A percentile compares a stretch with the other conserved stretches of the same genome.
phyloP scores from a whole-genome alignment of 768 basidiomycete genomes.

The Naganishia antarctica region DNA sequence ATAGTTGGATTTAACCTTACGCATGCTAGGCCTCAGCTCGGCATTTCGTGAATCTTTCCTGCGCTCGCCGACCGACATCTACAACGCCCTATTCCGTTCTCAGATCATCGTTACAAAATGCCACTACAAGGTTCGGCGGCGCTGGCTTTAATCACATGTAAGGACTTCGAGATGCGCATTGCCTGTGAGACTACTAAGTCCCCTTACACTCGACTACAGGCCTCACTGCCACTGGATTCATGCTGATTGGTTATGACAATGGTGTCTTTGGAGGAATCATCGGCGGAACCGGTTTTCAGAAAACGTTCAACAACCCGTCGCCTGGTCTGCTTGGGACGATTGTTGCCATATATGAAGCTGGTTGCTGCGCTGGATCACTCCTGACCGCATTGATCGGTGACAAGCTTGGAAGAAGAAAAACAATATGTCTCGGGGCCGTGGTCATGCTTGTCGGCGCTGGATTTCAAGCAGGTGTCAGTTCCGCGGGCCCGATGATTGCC shows the following conservation, averaged over 20 bases:
- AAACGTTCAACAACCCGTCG: slow-evolving; percentile 27
- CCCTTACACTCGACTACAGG: not conserved
- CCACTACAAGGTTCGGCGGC: slow-evolving; percentile 1
- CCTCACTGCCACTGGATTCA: slow-evolving; percentile 2
- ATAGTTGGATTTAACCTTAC: no score
- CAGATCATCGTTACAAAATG: not conserved
- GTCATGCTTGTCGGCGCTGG: slow-evolving; percentile 37
- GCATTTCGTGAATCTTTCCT: no score
- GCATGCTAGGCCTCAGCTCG: no score
- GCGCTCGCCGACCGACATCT: no score
- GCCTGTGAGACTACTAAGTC: not conserved
- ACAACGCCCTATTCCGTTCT: not conserved
- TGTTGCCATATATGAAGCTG: slow-evolving; percentile 41
- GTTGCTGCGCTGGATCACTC: slow-evolving; percentile 38
- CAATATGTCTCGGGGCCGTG: slow-evolving; percentile 33
- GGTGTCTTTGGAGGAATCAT: slow-evolving; percentile 37
- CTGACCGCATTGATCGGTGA: slow-evolving; percentile 35
- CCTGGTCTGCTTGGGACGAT: slow-evolving; percentile 34
- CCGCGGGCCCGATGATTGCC: slow-evolving; percentile 34
- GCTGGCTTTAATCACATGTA: slow-evolving; percentile 8
- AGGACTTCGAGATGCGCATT: not conserved
- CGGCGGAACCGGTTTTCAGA: slow-evolving; percentile 28
- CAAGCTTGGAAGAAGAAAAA: slow-evolving; percentile 29
- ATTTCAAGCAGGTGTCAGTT: slow-evolving; percentile 35
- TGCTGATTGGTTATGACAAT: slow-evolving; percentile 36